Conservation (phyloP, 176 grass and related monocot genomes). For the Tillandsia leiboldiana region DNA sequence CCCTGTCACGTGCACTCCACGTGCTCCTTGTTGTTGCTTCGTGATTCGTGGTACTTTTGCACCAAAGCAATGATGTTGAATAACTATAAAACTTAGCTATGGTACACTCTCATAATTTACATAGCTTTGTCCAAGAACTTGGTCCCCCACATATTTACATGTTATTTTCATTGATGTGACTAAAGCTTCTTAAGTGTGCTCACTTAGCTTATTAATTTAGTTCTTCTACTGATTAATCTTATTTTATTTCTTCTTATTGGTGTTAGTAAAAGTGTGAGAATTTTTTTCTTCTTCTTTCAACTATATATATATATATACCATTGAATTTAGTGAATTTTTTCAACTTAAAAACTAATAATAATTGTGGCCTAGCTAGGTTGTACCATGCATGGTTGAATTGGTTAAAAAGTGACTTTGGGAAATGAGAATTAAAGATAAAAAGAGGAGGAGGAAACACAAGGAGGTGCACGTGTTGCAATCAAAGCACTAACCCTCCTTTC, state of each 20-base stretch:
- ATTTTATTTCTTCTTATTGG: too few relatives aligned
- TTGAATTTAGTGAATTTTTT: not conserved
- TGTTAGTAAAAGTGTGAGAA: too few relatives aligned
- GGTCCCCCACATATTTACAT: not conserved
- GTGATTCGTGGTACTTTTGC: not conserved
- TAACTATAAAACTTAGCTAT: not conserved
- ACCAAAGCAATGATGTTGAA: not conserved
- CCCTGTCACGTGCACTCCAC: not conserved
- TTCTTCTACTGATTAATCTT: too few relatives aligned
- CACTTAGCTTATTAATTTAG: not conserved
- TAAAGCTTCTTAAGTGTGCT: not conserved
- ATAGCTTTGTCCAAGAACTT: not conserved
- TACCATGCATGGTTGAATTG: not conserved
- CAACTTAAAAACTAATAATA: not conserved
- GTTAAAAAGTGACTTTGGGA: not conserved
- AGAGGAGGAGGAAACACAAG: not conserved
- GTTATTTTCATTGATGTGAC: not conserved
- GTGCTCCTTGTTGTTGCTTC: not conserved
- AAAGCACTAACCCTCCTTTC: slow-evolving; percentile 1
- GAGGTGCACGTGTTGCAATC: slow-evolving; percentile 1
- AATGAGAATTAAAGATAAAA: not conserved
- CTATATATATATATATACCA: too few relatives aligned
- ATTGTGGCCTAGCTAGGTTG: not conserved
- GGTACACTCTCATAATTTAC: not conserved
- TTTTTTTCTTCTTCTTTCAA: too few relatives aligned